Conservation (phyloP, 305 asterid genomes). For the Solanum aculeatissimum region DNA sequence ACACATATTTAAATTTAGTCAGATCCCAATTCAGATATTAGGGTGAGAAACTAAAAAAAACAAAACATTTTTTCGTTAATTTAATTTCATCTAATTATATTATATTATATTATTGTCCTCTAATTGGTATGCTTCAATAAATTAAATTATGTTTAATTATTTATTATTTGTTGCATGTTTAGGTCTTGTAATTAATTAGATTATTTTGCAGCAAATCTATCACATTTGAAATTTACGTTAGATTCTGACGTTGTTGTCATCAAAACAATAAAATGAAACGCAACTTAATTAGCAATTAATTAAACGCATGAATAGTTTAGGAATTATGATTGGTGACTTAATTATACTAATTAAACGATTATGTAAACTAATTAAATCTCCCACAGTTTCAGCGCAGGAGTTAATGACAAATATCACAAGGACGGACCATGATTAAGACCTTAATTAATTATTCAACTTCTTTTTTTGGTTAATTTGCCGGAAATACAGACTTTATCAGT, state of each 20-base stretch:
- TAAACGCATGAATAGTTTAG: not conserved
- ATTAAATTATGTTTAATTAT: not conserved
- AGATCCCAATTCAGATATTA: fast-evolving
- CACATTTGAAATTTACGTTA: not conserved
- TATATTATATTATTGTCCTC: not conserved
- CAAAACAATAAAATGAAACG: not conserved
- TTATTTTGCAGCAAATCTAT: not conserved
- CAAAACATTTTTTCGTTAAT: too few species aligned
- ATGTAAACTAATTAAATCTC: not conserved
- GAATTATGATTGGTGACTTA: not conserved
- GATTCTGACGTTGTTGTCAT: not conserved
- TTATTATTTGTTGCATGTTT: not conserved
- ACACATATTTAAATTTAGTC: fast-evolving
- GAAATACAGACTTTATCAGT: not conserved
- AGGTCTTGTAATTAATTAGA: not conserved
- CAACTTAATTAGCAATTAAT: not conserved
- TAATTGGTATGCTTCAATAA: not conserved
- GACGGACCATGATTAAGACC: not conserved
- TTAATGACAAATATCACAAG: not conserved
- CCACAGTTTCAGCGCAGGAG: not conserved
- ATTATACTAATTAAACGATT: not conserved
- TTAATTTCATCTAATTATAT: too few species aligned
- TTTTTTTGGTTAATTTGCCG: not conserved
- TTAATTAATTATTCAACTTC: not conserved
- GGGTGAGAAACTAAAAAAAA: too few species aligned